Evolutionary conservation across 805 yeast genomes (phyloP), one percentile per base, ranked within the genome.

Genomic region (Candida krabiensis): DNA sequence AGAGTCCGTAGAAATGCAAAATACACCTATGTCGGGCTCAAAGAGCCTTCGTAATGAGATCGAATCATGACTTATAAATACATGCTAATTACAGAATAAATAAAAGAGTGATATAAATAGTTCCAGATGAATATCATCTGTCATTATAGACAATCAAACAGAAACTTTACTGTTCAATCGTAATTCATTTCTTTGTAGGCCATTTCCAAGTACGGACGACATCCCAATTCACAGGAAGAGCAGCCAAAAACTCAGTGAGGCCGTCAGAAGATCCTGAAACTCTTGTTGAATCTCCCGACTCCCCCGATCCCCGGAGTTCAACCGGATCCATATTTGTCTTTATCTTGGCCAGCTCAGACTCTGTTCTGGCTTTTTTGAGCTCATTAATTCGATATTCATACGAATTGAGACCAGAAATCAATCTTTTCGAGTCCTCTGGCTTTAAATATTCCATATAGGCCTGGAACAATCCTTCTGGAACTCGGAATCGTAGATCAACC

Each of bases 401-500:
- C 4, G 30, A 40, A 19, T 47, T 46, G 29, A 54, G 49, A 11
- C 50, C 52, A 16, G 35, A 34, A 9, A 55, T 3, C 21, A 61
- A 33, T 27, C 57, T 56, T 9, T 29, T 19, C 5, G 44, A 42
- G 19, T 60, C 63, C 19, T 28, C 38, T 1, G 35, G 35, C 11
- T 40, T 38, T 16, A 60, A 37, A 30, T 49, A 38, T 15, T 38
- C 30, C 18, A 56, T 18, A 24, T 56, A 57, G 3, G 33, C 33
- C 14, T 44, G 40, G 25, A 60, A 51, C 23, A 61, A 30, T 2
- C 35, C 40, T 5, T 26, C 14, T 4, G 44, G 47, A 11, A 61
- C 28, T 3, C 49, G 54, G 39, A 52, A 57, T 24, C 52, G 58
- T 47, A 80, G 50, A 9, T 61, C 56, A 27, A 75, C 79, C 79